Evolutionary conservation across 768 basidiomycete genomes (phyloP).

Genomic region (Dentipellis sp.): DNA sequence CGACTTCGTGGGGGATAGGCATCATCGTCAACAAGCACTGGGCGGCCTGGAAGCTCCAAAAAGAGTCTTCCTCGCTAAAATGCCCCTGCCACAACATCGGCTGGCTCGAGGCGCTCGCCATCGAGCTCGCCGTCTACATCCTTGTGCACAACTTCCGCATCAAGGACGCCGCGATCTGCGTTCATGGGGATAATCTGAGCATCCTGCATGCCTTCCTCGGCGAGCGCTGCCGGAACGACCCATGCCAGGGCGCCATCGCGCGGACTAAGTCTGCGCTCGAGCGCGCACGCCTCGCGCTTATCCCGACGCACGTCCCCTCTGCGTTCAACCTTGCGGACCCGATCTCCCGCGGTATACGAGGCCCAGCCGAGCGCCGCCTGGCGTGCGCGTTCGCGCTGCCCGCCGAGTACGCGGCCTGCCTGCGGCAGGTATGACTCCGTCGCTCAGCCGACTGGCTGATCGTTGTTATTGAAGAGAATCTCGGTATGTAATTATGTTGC

Average conservation of each 20-base stretch:
- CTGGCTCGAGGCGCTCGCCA: not conserved
- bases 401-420: not conserved
- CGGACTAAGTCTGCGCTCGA: not conserved
- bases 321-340: not conserved
- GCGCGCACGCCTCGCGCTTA: not conserved
- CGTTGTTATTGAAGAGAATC: no score
- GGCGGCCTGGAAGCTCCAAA: not conserved
- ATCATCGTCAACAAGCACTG: not conserved
- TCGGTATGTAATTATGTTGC: no score
- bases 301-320: not conserved
- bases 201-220: not conserved
- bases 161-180: not conserved
- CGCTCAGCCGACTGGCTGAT: no score
- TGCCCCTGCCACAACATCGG: not conserved
- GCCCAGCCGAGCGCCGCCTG: not conserved
- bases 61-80: not conserved
- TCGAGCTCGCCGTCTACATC: not conserved
- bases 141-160: not conserved
- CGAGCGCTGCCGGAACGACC: not conserved
- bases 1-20: not conserved
- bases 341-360: not conserved
- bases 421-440: not conserved
- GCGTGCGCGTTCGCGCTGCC: not conserved
- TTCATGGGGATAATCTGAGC: not conserved
- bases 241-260: not conserved